Conservation (phyloP, 169 alveolate genomes). For the Blepharisma undulans region DNA sequence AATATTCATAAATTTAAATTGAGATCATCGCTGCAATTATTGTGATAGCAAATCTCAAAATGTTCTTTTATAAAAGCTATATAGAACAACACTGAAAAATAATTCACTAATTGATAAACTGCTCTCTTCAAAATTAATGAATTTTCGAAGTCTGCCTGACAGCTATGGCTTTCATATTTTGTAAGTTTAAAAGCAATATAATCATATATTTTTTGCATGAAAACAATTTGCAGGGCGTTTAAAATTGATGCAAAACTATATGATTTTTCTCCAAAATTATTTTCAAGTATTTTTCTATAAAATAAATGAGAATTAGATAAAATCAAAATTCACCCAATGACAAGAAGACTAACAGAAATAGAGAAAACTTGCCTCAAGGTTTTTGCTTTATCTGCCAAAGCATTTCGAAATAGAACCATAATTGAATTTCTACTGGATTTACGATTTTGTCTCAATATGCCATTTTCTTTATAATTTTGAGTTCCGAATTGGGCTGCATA, state of each 20-base stretch:
- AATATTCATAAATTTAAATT: conserved; percentile 19
- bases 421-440: conserved; percentile 33
- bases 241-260: conserved; percentile 27
- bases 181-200: conserved; percentile 37
- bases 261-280: not conserved
- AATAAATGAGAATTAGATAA: conserved; percentile 32
- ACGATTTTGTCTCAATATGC: conserved; percentile 39
- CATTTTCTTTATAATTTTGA: conserved; percentile 37
- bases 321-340: conserved; percentile 36
- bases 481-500: conserved; percentile 46
- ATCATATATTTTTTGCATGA: conserved; percentile 38
- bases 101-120: conserved; percentile 52
- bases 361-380: conserved; percentile 25
- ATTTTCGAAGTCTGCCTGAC: conserved; percentile 48
- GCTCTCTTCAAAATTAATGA: conserved; percentile 43
- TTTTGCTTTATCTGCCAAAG: conserved; percentile 18
- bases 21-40: not conserved
- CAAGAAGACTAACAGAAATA: conserved; percentile 15
- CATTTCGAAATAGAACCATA: conserved; percentile 21
- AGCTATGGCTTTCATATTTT: conserved; percentile 47
- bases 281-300: conserved; percentile 15
- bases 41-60: conserved; percentile 28
- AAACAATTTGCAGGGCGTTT: conserved; percentile 42
- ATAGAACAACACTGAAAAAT: conserved; percentile 44
- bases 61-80: conserved; percentile 47